Conservation (phyloP, 768 basidiomycete species). For the Rhizopogon roseolus region DNA sequence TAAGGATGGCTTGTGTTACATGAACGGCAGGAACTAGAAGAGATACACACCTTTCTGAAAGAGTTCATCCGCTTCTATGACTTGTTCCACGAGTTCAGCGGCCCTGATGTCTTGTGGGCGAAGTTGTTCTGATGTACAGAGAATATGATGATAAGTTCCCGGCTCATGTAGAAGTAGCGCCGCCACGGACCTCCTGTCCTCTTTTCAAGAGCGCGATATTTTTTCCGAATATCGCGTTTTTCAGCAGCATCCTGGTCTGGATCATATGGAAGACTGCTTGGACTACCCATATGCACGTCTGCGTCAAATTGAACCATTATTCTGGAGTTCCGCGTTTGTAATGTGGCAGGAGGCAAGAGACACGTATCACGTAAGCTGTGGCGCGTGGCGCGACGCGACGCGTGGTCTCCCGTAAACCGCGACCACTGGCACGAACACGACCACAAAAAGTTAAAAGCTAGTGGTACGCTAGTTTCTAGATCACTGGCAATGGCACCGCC, state of each 20-base stretch:
- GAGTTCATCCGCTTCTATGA: constrained; percentile 54
- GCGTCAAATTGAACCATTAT: constrained; percentile 16
- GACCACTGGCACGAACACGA: no score
- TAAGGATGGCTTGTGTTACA: constrained; percentile 18
- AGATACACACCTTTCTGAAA: constrained; percentile 58
- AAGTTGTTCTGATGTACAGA: constrained; percentile 39
- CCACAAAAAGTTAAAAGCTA: no score
- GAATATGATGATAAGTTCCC: not conserved
- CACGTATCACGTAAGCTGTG: constrained; percentile 12
- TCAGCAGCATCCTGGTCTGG: constrained; percentile 84
- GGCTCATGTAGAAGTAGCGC: not conserved
- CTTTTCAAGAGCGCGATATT: constrained; percentile 65
- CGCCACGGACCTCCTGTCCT: constrained; percentile 53
- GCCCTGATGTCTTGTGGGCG: constrained; percentile 54
- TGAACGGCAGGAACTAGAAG: not conserved
- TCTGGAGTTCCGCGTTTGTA: not conserved
- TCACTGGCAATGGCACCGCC: constrained; percentile 7
- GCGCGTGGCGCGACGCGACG: constrained; percentile 16
- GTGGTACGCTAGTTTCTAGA: not conserved
- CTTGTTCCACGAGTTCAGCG: constrained; percentile 49
- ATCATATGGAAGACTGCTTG: constrained; percentile 52
- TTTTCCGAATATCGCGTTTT: constrained; percentile 66
- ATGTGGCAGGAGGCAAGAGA: constrained; percentile 1
- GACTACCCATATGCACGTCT: constrained; percentile 4
- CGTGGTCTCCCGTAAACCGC: not conserved